Conservation (phyloP, 768 basidiomycete genomes). For the Leccinellum rugosiceps region DNA sequence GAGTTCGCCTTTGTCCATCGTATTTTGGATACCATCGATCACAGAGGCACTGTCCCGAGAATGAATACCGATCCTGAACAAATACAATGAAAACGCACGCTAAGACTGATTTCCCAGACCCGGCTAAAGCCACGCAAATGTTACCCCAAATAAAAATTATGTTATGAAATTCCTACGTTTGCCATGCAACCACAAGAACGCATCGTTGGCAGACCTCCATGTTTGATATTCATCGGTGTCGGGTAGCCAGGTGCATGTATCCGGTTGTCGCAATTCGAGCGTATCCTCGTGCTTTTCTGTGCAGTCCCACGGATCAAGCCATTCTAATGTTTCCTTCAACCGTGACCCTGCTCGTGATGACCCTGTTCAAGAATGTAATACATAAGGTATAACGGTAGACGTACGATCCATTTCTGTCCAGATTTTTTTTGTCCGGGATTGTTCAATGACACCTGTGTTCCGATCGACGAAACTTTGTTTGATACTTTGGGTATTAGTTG, state of each 20-base stretch:
- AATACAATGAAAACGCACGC: neutral
- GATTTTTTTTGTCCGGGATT: neutral
- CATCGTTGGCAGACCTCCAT: neutral
- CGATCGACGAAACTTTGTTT: neutral
- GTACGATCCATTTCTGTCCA: neutral
- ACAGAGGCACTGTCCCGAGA: neutral
- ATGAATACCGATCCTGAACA: neutral
- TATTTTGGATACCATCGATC: neutral
- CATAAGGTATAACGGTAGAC: neutral
- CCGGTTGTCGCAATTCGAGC: neutral
- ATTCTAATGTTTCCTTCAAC: neutral
- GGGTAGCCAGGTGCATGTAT: neutral
- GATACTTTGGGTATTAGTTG: neutral
- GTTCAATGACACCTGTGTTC: neutral
- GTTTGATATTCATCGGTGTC: neutral
- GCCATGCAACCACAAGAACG: neutral
- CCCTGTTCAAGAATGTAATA: neutral
- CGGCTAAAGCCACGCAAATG: neutral
- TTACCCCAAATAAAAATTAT: accelerated
- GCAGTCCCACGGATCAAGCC: neutral
- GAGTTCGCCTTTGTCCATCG: neutral
- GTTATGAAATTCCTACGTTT: neutral
- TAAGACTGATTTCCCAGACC: neutral
- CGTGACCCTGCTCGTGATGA: neutral
- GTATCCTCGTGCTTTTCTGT: neutral